These are phyloP conservation scores for Pycnococcus provasolii DNA, from an alignment of 139 green algal species.

Conservation along the genomic window DNA sequence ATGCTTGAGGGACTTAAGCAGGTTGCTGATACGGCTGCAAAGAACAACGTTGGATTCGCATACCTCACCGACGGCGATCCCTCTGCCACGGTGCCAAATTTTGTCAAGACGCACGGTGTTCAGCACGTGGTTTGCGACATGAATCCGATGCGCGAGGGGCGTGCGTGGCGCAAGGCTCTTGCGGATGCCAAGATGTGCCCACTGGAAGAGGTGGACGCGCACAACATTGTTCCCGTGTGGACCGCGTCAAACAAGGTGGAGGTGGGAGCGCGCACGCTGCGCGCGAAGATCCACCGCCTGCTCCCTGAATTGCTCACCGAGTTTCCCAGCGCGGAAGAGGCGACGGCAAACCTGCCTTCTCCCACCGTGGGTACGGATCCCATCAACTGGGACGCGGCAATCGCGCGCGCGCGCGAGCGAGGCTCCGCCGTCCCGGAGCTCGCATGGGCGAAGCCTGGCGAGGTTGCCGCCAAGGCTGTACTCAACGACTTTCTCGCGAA, in stretches of 20 bases:
- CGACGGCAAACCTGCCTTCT: not conserved
- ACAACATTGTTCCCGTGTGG: constrained; percentile 94
- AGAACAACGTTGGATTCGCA: constrained; percentile 31
- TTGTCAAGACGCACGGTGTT: constrained; percentile 47
- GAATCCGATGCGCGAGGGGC: constrained; percentile 58
- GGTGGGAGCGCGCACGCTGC: constrained; percentile 74
- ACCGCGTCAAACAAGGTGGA: constrained; percentile 77
- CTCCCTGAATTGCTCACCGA: constrained; percentile 68
- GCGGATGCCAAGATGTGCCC: constrained; percentile 3
- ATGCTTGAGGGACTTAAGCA: constrained; percentile 68
- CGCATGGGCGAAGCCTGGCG: constrained; percentile 61
- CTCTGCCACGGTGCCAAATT: constrained; percentile 51
- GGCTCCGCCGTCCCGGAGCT: constrained; percentile 68
- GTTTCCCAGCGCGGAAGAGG: constrained; percentile 6
- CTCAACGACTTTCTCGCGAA: constrained; percentile 63
- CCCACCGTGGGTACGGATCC: constrained; percentile 7
- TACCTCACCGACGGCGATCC: constrained; percentile 43
- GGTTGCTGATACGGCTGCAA: constrained; percentile 39
- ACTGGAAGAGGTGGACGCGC: constrained; percentile 74
- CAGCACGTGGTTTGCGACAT: constrained; percentile 82
- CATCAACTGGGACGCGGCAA: constrained; percentile 64
- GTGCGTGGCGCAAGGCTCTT: constrained; percentile 59
- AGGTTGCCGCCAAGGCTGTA: constrained; percentile 33
- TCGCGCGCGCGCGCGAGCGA: constrained; percentile 49
- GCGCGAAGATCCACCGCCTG: constrained; percentile 70